Evolutionary conservation across 805 yeast genomes (phyloP).

Genomic region (Candida ortonii): DNA sequence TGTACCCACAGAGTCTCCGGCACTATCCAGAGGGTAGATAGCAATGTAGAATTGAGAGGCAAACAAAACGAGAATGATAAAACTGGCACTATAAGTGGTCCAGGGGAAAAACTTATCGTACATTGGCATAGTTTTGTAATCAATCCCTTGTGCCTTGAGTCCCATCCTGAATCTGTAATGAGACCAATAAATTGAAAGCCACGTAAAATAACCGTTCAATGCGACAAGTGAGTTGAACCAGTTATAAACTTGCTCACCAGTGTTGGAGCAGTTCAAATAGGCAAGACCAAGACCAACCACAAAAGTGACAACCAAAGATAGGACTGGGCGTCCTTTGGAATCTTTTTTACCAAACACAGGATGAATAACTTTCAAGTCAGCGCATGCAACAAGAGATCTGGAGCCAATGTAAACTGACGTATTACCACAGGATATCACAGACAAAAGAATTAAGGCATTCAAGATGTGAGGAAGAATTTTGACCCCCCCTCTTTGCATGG

Average conservation of each 20-base stretch:
- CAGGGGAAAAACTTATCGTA: slow-evolving; percentile 57
- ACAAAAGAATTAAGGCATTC: slow-evolving; percentile 55
- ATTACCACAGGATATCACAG: slow-evolving; percentile 55
- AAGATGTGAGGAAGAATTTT: slow-evolving; percentile 59
- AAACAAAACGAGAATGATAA: slow-evolving; percentile 46
- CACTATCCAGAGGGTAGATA: slow-evolving; percentile 52
- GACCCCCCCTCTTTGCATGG: slow-evolving; percentile 48
- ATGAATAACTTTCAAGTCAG: slow-evolving; percentile 56
- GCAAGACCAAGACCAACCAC: slow-evolving; percentile 52
- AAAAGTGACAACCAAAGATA: slow-evolving; percentile 50
- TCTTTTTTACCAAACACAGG: slow-evolving; percentile 58
- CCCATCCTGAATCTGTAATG: slow-evolving; percentile 62
- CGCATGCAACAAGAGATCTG: slow-evolving; percentile 58
- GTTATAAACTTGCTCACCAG: slow-evolving; percentile 53
- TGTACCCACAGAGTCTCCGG: slow-evolving; percentile 38
- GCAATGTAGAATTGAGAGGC: slow-evolving; percentile 68
- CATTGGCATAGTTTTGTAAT: slow-evolving; percentile 34
- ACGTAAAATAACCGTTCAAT: slow-evolving; percentile 59
- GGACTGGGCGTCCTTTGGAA: slow-evolving; percentile 56
- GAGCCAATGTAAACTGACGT: slow-evolving; percentile 52
- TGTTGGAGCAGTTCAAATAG: slow-evolving; percentile 62
- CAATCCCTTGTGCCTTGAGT: slow-evolving; percentile 49
- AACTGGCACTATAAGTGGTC: slow-evolving; percentile 36
- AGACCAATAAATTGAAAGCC: slow-evolving; percentile 55
- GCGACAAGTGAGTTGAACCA: slow-evolving; percentile 67